Evolutionary conservation across 1,284 basidiomycete genomes (phyloP).

Genomic region (Prillingera fragicola): DNA sequence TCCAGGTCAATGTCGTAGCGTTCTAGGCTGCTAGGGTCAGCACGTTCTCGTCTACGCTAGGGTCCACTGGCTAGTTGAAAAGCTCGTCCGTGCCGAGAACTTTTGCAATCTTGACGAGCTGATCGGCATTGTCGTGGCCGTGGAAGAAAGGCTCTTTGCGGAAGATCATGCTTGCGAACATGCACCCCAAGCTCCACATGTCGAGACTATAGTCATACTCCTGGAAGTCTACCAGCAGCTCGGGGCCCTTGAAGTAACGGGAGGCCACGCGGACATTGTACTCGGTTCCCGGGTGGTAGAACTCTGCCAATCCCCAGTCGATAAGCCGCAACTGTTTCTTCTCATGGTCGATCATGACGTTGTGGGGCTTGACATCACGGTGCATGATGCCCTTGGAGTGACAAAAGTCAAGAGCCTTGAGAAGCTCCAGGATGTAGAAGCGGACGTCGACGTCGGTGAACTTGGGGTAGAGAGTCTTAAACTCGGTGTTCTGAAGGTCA

Average conservation of each 20-base stretch:
- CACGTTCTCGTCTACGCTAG: no score
- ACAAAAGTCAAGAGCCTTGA: constrained; percentile 97
- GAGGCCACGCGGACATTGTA: constrained; percentile 98
- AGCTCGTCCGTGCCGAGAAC: constrained; percentile 95
- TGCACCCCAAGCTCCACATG: constrained; percentile 98
- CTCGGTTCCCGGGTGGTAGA: constrained; percentile 95
- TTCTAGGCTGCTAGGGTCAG: constrained; percentile 67
- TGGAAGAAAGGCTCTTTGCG: constrained; percentile 99
- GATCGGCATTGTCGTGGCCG: constrained; percentile 98
- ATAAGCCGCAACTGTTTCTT: constrained; percentile 92
- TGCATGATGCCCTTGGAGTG: constrained; percentile 99
- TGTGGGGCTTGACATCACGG: constrained; percentile 97
- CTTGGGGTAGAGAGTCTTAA: constrained; percentile 92
- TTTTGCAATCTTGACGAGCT: constrained; percentile 96
- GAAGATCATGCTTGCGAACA: constrained; percentile 99
- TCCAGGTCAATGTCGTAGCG: constrained; percentile 92
- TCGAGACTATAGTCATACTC: constrained; percentile 95
- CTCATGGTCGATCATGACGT: constrained; percentile 99
- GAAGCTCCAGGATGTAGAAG: constrained; percentile 92
- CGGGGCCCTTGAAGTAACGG: constrained; percentile 97
- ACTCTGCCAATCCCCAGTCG: constrained; percentile 98
- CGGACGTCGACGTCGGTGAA: constrained; percentile 93
- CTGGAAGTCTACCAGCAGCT: constrained; percentile 95
- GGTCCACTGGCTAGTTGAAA: constrained; percentile 56
- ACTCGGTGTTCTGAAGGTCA: constrained; percentile 70